Evolutionary conservation across 805 yeast genomes (phyloP).

Genomic region (Cyberlindnera euphorbiiphila): DNA sequence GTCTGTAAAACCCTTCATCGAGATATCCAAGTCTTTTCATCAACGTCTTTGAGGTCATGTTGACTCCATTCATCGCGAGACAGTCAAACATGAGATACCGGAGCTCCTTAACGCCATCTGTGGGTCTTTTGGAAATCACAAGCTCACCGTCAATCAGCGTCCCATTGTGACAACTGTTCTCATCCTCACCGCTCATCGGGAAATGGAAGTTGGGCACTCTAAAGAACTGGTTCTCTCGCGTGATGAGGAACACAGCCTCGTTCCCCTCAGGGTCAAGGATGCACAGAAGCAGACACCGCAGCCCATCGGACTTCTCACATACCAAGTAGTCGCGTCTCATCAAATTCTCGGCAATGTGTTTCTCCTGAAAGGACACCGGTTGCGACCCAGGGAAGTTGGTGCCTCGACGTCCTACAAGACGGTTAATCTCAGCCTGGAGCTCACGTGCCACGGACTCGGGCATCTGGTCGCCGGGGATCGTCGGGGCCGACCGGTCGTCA

Average conservation of each 20-base stretch:
- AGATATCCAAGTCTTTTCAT: constrained; percentile 86
- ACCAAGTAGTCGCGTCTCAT: constrained; percentile 78
- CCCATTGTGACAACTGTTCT: constrained; percentile 71
- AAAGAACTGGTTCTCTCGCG: constrained; percentile 83
- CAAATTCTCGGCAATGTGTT: constrained; percentile 62
- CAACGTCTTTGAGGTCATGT: constrained; percentile 64
- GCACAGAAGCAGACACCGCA: constrained; percentile 73
- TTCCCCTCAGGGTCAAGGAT: constrained; percentile 65
- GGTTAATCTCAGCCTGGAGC: constrained; percentile 63
- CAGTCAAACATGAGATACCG: constrained; percentile 90
- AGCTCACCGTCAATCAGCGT: constrained; percentile 93
- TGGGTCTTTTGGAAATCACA: constrained; percentile 61
- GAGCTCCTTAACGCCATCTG: constrained; percentile 55
- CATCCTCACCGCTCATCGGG: constrained; percentile 50
- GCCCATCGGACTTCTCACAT: constrained; percentile 94
- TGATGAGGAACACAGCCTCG: constrained; percentile 86
- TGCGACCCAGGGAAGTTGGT: constrained; percentile 85
- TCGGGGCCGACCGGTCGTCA: constrained; percentile 58
- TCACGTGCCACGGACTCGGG: constrained; percentile 68
- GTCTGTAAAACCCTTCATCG: constrained; percentile 74
- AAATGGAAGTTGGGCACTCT: constrained; percentile 82
- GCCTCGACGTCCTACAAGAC: constrained; percentile 52
- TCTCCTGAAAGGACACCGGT: constrained; percentile 83
- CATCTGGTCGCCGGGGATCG: constrained; percentile 79
- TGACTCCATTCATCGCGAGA: constrained; percentile 73